phyloP scores from a whole-genome alignment of 2,329 filamentous ascomycete species.

The Fonsecaea pedrosoi region DNA sequence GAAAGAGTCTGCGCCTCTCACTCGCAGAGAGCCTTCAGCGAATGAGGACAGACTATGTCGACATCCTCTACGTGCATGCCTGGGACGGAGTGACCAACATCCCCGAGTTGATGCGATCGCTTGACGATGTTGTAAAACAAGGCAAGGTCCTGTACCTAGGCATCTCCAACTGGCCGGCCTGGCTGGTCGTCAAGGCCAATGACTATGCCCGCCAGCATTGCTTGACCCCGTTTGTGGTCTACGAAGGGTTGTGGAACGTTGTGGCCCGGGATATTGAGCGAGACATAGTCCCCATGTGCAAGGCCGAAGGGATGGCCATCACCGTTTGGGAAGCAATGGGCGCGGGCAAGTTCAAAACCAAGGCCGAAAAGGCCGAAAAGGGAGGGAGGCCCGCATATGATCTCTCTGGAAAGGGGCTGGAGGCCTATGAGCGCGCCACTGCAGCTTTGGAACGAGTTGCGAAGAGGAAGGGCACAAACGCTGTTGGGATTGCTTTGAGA shows the following conservation, averaged over 20 bases:
- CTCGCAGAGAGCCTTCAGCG: constrained; percentile 45
- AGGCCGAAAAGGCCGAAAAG: constrained; percentile 41
- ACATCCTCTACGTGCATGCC: constrained; percentile 46
- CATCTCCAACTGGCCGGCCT: constrained; percentile 26
- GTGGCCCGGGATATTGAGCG: constrained; percentile 70
- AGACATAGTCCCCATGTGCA: constrained; percentile 71
- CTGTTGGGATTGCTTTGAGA: constrained; percentile 50
- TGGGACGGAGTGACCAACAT: constrained; percentile 71
- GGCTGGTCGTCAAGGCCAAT: constrained; percentile 55
- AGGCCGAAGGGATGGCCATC: constrained; percentile 67
- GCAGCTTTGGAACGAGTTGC: constrained; percentile 31
- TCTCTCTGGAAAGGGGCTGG: constrained; percentile 23
- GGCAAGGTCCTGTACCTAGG: constrained; percentile 74
- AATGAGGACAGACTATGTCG: constrained; percentile 47
- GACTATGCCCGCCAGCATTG: constrained; percentile 70
- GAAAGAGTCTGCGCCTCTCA: constrained; percentile 44
- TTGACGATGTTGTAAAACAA: constrained; percentile 65
- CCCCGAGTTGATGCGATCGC: constrained; percentile 70
- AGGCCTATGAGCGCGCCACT: constrained; percentile 19
- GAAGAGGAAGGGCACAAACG: constrained; percentile 25
- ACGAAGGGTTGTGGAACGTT: constrained; percentile 69
- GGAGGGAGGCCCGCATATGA: constrained; percentile 29
- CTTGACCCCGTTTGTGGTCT: constrained; percentile 71
- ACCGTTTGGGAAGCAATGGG: constrained; percentile 63
- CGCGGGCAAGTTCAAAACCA: constrained; percentile 58